These are phyloP conservation scores for Dactylonectria estremocensis DNA, from an alignment of 2,329 filamentous ascomycete genomes.

Conservation along the genomic window DNA sequence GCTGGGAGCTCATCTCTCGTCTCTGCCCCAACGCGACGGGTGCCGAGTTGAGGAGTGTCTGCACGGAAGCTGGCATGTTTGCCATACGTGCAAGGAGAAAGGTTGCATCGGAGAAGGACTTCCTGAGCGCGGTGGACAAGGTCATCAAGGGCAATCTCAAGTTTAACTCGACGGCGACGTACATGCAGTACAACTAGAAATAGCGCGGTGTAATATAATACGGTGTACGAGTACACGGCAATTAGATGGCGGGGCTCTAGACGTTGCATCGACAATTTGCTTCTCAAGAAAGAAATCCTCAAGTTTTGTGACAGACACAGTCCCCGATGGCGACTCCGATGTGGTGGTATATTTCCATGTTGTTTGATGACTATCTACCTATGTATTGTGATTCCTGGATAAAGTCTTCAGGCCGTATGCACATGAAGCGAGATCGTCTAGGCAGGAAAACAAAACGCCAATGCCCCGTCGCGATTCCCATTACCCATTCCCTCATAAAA, in stretches of 20 bases:
- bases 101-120: slow-evolving; percentile 99
- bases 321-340: slow-evolving; percentile 14
- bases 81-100: slow-evolving; percentile 95
- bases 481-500: slow-evolving; percentile 31
- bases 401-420: slow-evolving; percentile 25
- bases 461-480: slow-evolving; percentile 30
- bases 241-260: slow-evolving; percentile 45
- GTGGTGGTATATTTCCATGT: not conserved
- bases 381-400: slow-evolving; percentile 25
- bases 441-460: slow-evolving; percentile 39
- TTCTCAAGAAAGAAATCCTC: slow-evolving; percentile 16
- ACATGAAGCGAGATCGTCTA: slow-evolving; percentile 21
- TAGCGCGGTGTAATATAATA: slow-evolving; percentile 47
- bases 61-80: slow-evolving; percentile 99
- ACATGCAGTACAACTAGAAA: slow-evolving; percentile 97
- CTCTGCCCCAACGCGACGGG: slow-evolving; percentile 98
- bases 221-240: slow-evolving; percentile 54
- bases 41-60: slow-evolving; percentile 95
- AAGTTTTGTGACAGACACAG: slow-evolving; percentile 5
- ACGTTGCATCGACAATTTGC: slow-evolving; percentile 44
- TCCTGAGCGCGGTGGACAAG: slow-evolving; percentile 97
- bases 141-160: slow-evolving; percentile 99
- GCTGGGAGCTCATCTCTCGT: slow-evolving; percentile 98
- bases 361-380: slow-evolving; percentile 39
- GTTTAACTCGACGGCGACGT: slow-evolving; percentile 98